Conservation (phyloP, 2,329 filamentous ascomycete genomes). For the Nectriaceae sp. region DNA sequence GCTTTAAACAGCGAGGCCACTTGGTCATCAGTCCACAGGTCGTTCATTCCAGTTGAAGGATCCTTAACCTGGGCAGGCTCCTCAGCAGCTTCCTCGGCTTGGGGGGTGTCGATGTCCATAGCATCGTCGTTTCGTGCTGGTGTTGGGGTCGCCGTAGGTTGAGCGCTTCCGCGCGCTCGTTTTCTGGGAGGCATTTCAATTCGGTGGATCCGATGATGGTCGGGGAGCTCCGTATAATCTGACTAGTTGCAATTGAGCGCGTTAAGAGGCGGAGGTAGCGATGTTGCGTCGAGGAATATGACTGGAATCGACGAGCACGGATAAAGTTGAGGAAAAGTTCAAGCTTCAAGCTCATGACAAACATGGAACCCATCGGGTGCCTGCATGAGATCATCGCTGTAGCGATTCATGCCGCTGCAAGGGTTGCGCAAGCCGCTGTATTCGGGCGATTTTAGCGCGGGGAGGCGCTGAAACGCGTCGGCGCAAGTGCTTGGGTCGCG, state of each 20-base stretch:
- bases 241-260: neutral
- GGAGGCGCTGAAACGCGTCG: constrained; percentile 13
- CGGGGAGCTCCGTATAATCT: neutral
- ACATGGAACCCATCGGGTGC: constrained; percentile 2
- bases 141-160: constrained; percentile 59
- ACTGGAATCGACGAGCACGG: neutral
- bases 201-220: neutral
- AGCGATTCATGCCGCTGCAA: neutral
- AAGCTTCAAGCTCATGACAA: constrained; percentile 7
- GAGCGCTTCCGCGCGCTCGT: constrained; percentile 58
- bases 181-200: constrained; percentile 68
- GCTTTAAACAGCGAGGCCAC: constrained; percentile 90
- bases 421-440: neutral
- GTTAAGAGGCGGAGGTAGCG: neutral
- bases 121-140: constrained; percentile 57
- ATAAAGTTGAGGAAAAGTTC: constrained; percentile 1
- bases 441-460: neutral
- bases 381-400: constrained; percentile 10
- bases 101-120: constrained; percentile 61
- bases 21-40: constrained; percentile 94
- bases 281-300: neutral
- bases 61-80: constrained; percentile 20
- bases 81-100: constrained; percentile 51
- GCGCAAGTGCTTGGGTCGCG: neutral
- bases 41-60: constrained; percentile 43